Base-by-base conservation (phyloP, 441 rosid species). In the Pelargonium fulgidum region DNA sequence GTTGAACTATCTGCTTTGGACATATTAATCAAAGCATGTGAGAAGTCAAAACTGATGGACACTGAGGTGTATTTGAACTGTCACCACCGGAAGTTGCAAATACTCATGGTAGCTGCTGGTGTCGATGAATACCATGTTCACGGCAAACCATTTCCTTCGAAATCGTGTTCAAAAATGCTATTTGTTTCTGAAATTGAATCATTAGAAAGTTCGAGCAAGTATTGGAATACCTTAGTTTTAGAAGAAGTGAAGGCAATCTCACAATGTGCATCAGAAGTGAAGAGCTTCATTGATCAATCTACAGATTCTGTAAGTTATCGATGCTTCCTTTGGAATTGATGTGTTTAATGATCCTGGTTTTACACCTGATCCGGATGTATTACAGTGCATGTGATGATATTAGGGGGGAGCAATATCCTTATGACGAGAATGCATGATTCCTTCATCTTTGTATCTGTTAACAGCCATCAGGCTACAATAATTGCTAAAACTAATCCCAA, bases 191-290 rank as follows among this genome's bases (percentile, higher is more conserved):
- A 80, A 74, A 65, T 68, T 9, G 75, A 75, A 62, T 66, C 77
- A 59, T 73, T 73, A 78, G 85, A 84, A 66, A 76, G 73, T 80
- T 78, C 82, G 62, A 85, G 75, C 77, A 84, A 77, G 78, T 77
- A 74, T 29, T 87, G 86, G 88, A 78, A 76, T 77, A 73, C 75
- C 79, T 82, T 86, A 83, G 86, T 95, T 83, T 80, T 74, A 2
- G 90, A 92, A 75, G 99, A 95, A 86, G 87, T 92, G 77, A 90
- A 87, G 77, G 87, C 85, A 73, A 84, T 90, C 79, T 83, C 84
- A 62, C 78, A 85, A 70, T 89, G 89, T 66, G 72, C 85, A 16
- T 81, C 86, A 62, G 86, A 84, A 73, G 78, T 85, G 81, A 92
- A 87, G 87, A 81, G 71, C 72, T 72, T 74, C 64, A 67, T 74